A percentile compares a stretch with the other conserved stretches of the same genome.
These are phyloP conservation scores for Daldinia grandis DNA, from an alignment of 495 filamentous ascomycete species.

Conservation along the genomic window DNA sequence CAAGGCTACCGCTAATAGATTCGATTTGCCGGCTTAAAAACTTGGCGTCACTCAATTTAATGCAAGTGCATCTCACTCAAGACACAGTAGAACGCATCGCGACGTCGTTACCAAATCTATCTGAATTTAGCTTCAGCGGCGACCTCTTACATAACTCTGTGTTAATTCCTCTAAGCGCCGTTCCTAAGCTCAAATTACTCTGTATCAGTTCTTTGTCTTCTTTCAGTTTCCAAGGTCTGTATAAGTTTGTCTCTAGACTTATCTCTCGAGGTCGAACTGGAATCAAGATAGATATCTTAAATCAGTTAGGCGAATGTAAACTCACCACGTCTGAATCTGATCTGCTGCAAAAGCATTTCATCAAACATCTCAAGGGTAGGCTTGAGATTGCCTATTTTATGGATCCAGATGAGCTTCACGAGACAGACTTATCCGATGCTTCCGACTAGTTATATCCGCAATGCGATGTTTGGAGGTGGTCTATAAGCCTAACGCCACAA, in stretches of 20 bases:
- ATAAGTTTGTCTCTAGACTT: slow-evolving; percentile 57
- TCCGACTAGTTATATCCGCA: slow-evolving; percentile 22
- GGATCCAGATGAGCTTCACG: slow-evolving; percentile 48
- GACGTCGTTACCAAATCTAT: slow-evolving; percentile 56
- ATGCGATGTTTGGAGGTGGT: background rate
- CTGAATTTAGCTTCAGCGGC: slow-evolving; percentile 65
- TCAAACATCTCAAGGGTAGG: slow-evolving; percentile 33
- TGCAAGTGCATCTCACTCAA: slow-evolving; percentile 32
- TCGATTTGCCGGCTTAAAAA: slow-evolving; percentile 55
- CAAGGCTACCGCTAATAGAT: slow-evolving; percentile 54
- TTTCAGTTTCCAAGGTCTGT: slow-evolving; percentile 57
- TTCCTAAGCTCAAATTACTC: slow-evolving; percentile 55
- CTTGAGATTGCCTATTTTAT: slow-evolving; percentile 41
- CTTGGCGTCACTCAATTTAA: slow-evolving; percentile 43
- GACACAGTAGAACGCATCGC: slow-evolving; percentile 32
- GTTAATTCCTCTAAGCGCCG: slow-evolving; percentile 54
- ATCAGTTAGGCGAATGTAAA: slow-evolving; percentile 36
- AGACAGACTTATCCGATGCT: slow-evolving; percentile 45
- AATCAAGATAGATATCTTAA: slow-evolving; percentile 42
- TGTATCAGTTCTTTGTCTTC: slow-evolving; percentile 56
- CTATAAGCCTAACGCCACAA: background rate
- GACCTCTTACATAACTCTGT: slow-evolving; percentile 58
- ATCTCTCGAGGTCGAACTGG: slow-evolving; percentile 45
- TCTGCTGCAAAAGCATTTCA: slow-evolving; percentile 28
- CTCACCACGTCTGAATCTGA: slow-evolving; percentile 36